Base-by-base conservation (phyloP, 2,329 filamentous ascomycete species). In the Cercospora citrullina region DNA sequence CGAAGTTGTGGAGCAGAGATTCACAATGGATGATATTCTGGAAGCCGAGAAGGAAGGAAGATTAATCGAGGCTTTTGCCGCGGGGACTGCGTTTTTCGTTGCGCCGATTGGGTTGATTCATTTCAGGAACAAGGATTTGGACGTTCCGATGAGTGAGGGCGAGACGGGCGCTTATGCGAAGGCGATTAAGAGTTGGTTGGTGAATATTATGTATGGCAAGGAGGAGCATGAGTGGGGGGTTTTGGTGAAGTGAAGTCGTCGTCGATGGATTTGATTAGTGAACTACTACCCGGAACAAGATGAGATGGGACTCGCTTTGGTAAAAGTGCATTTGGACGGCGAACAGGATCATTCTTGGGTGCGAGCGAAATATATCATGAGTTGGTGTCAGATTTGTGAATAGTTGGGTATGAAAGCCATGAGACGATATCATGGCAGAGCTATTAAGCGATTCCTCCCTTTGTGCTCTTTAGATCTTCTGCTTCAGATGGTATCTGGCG, bases 41-140 rank as follows among this genome's bases (percentile, higher is more conserved):
- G 86, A 90, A 76, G 93, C 93, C 1, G 82, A 87, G 28, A 81
- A 85, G 53, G 92, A 97, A 76, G 93, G 91, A 2, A 84, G 93
- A 2, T 79, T 97, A 53, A 79, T 97, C 9, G 94, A 97, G 82
- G 87, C 92, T 1, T 97, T 97, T 77, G 92, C 91, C 7, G 89
- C 91, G 36, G 94, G 94, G 18, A 97, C 94, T 70, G 94, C 94
- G 66, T 84, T 82, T 78, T 85, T 84, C 70, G 78, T 85, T 58
- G 80, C 82, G 3, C 82, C 83, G 0, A 78, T 84, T 14, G 77
- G 77, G 12, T 69, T 80, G 62, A 83, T 85, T 58, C 79, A 82
- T 66, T 84, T 81, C 77, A 77, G 80, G 21, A 80, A 81, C 12
- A 77, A 77, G 71, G 81, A 83, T 62, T 68, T 84, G 31, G 76